Base-by-base conservation (phyloP, 192 early-diverging fungal genomes). In the Spizellomyces punctatus region DNA sequence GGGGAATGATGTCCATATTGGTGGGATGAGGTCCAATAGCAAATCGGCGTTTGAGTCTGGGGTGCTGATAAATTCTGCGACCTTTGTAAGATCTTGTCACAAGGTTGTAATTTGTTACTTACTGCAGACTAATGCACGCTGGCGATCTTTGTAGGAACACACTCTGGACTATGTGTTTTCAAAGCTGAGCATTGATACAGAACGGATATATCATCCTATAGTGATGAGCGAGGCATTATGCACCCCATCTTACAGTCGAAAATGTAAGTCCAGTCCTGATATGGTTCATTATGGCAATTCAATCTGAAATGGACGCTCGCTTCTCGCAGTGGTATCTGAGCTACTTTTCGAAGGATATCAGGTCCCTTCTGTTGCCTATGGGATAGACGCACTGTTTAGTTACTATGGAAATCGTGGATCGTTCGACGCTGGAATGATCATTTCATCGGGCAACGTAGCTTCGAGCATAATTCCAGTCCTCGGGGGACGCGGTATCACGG, bases 161-260 rank as follows among this genome's bases (percentile, higher is more conserved):
- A 83, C 93, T 19, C 73, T 96, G 59, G 95, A 96, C 74, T 96
- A 96, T 72, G 86, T 92, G 4, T 94, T 96, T 72, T 74, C 88
- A 5, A 89, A 91, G 71, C 77, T 95, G 47, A 91, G 92, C 6
- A 88, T 94, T 58, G 80, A 87, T 60, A 83, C 89, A 6, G 85
- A 86, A n/a, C 76, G 63, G n/a, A 77, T 95, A 17, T 71, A 86
- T 41, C 92, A 95, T 74, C 93, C 94, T 4, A 77, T 97, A 57
- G 82, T 97, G 2, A 91, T 97, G 87, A 96, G 94, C 10, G 95
- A 97, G 64, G 82, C 94, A 0, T 81, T 85, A 6, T 95, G 92
- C 73, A 90, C 85, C 21, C 92, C 94, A 44, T 82, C 75, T 52
- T 85, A 91, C 56, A 91, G 87, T 54, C 88, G 95, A 56, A 90